phyloP scores from a whole-genome alignment of 805 yeast species.

The Kuraishia ogatae region DNA sequence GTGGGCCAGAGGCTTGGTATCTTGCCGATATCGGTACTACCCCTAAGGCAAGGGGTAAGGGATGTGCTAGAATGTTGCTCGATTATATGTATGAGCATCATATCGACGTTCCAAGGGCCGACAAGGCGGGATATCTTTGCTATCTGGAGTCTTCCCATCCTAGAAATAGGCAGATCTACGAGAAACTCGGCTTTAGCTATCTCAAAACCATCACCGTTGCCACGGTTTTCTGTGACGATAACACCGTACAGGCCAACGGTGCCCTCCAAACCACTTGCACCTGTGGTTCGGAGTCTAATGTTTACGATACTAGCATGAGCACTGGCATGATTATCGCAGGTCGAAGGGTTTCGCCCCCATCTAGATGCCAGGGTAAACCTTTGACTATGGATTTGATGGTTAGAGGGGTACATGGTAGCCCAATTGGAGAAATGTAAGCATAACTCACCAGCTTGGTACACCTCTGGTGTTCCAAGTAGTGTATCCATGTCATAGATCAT shows the following conservation, averaged over 20 bases:
- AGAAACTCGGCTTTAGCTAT: conserved; percentile 41
- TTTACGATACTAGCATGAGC: not conserved
- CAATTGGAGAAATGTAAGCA: conserved; percentile 3
- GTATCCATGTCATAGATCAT: not conserved
- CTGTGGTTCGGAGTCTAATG: not conserved
- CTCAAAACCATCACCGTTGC: conserved; percentile 26
- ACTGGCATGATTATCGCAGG: not conserved
- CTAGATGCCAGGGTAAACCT: conserved; percentile 7
- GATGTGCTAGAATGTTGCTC: conserved; percentile 43
- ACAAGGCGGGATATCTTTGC: conserved; percentile 18
- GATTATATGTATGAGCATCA: conserved; percentile 40
- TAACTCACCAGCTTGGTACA: not conserved
- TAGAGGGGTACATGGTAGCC: conserved; percentile 26
- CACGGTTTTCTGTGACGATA: conserved; percentile 14
- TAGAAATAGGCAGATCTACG: conserved; percentile 42
- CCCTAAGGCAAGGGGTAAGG: conserved; percentile 51
- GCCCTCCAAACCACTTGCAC: not conserved
- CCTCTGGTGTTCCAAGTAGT: not conserved
- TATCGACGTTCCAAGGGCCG: conserved; percentile 23
- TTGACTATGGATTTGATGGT: conserved; percentile 29
- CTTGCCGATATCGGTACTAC: conserved; percentile 50
- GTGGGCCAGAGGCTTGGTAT: conserved; percentile 40
- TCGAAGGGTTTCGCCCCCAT: not conserved
- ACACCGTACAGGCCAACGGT: not conserved
- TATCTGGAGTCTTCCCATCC: conserved; percentile 54